Percentiles rank a stretch among this genome's conserved stretches.
These are phyloP conservation scores for Acanthamoeba polyphaga DNA, from an alignment of 208 protist species.

Conservation along the genomic window DNA sequence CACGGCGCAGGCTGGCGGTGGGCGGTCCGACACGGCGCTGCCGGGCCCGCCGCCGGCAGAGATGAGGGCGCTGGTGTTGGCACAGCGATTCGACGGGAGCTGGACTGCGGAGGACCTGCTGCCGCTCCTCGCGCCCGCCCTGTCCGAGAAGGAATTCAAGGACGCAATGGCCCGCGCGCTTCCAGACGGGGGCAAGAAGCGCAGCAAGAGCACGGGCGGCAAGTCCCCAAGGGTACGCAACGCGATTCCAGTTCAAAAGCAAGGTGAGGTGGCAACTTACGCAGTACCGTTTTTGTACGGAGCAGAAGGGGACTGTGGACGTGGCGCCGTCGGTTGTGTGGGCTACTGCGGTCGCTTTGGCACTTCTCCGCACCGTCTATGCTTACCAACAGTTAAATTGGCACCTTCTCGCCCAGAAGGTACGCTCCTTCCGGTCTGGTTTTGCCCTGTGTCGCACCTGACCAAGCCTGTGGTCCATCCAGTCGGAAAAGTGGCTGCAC, in stretches of 20 bases:
- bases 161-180: neutral
- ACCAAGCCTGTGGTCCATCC: neutral
- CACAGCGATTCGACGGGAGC: slow-evolving; percentile 12
- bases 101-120: neutral
- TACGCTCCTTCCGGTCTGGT: neutral
- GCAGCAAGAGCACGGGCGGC: neutral
- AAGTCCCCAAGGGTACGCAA: neutral
- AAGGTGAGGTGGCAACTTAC: neutral
- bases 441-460: neutral
- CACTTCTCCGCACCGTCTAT: neutral
- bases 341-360: slow-evolving; percentile 22
- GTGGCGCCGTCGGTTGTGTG: neutral
- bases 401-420: slow-evolving; percentile 22
- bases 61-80: slow-evolving; percentile 31
- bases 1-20: neutral
- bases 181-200: neutral
- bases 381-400: slow-evolving; percentile 3
- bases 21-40: neutral
- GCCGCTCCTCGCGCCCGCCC: neutral
- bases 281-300: too few species aligned
- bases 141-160: slow-evolving; percentile 32
- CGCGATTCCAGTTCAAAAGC: neutral
- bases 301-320: neutral
- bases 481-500: slow-evolving; percentile 13
- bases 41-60: neutral